Evolutionary conservation across 192 early-diverging fungal species (phyloP), one percentile per base, ranked within the genome.

Genomic region (Gamsiella multidivaricata): DNA sequence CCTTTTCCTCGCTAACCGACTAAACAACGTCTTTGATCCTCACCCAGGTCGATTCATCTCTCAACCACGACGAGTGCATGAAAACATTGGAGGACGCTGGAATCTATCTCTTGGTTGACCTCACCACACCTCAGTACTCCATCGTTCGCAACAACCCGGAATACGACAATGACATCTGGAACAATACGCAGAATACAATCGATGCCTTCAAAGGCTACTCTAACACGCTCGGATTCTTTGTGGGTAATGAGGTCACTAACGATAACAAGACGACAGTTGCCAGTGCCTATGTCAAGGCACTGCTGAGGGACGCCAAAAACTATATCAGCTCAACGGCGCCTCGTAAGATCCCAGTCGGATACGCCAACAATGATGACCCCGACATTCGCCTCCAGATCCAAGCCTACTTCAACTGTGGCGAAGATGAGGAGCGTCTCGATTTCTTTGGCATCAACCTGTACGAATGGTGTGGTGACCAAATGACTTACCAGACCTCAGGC

Each of bases 371-470:
- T 79, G 92, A 94, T 63, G 91, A 91, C 56, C 79, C 85, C 8
- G 83, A 84, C 51, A 91, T 94, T 66, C 86, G 90, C 54, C 82
- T 84, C 65, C 80, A 84, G 37, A 82, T 92, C 54, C 81, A 88
- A 67, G 84, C 70, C 34, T 94, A 91, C 72, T 94, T 94, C 80
- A 85, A 86, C 65, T 94, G 92, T 51, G 91, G 88, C 47, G 73
- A 75, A 5, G 81, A 82, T 9, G 80, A 81, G 49, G 87, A 84
- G 67, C 83, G 84, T 31, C 89, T 86, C 22, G 91, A 94, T 47
- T 94, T 92, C 59, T 91, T 84, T 59, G 92, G 90, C 37, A 68
- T 92, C 47, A 94, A 94, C 69, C 54, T 91, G 31, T 94, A 94
- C 79, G 85, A 88, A 70, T 94, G 92, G 92, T 94, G 92, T 61